Percentiles rank a stretch among this genome's conserved stretches.
Evolutionary conservation across 2,329 filamentous ascomycete genomes (phyloP).

Genomic region (Colletotrichum acutatum): DNA sequence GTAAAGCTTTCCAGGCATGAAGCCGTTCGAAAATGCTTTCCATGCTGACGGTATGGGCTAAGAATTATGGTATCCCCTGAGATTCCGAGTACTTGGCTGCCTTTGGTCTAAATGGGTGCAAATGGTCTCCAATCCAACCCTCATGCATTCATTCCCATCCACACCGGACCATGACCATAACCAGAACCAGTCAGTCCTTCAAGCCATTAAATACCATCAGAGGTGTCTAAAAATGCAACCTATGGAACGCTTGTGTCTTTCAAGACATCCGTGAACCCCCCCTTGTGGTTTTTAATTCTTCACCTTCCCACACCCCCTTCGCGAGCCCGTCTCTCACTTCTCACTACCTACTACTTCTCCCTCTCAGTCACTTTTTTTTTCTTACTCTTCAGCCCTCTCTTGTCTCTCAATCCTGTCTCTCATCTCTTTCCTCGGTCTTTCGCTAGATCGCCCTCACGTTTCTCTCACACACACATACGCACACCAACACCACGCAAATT

Average conservation of each 20-base stretch:
- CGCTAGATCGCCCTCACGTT: conserved; percentile 9
- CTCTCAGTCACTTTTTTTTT: background rate
- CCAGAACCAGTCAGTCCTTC: background rate
- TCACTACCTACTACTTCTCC: background rate
- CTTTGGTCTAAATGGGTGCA: background rate
- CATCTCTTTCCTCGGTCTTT: conserved; percentile 4
- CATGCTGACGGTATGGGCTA: no score
- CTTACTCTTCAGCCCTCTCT: conserved; percentile 6
- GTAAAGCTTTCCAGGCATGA: background rate
- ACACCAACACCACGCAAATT: background rate
- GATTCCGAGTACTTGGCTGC: no score
- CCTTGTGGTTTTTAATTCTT: conserved; percentile 32
- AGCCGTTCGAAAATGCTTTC: background rate
- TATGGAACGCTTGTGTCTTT: conserved; percentile 22
- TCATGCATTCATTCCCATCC: background rate
- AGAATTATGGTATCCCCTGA: no score
- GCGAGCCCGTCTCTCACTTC: background rate
- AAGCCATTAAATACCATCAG: background rate
- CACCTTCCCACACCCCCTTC: conserved; percentile 15
- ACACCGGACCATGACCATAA: background rate
- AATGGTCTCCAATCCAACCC: background rate
- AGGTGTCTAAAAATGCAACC: conserved; percentile 18
- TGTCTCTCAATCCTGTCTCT: conserved; percentile 6
- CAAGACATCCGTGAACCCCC: conserved; percentile 25
- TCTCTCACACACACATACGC: background rate